phyloP scores from a whole-genome alignment of 2,329 filamentous ascomycete species.

The Neonectria magnoliae region DNA sequence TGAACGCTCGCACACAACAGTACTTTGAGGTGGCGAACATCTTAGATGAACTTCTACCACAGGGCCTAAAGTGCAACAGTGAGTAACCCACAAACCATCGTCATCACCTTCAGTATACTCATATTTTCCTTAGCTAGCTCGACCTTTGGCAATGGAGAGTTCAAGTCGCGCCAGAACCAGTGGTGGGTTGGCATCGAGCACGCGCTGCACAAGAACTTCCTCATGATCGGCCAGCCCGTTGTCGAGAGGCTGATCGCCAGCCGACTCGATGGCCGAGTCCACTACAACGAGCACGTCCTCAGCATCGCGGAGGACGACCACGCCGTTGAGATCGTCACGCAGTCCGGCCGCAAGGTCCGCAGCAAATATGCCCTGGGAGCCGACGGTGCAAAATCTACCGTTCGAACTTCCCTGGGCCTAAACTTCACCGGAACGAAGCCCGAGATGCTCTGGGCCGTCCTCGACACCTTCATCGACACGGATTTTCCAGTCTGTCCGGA shows the following conservation, averaged over 20 bases:
- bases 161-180: conserved; percentile 57
- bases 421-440: conserved; percentile 58
- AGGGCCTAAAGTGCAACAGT: conserved; percentile 62
- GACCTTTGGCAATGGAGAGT: conserved; percentile 57
- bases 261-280: conserved; percentile 46
- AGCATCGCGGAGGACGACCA: conserved; percentile 67
- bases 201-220: conserved; percentile 57
- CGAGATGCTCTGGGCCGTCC: conserved; percentile 60
- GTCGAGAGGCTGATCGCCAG: conserved; percentile 53
- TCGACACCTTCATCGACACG: conserved; percentile 60
- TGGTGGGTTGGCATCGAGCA: conserved; percentile 60
- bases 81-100: conserved; percentile 27
- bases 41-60: conserved; percentile 52
- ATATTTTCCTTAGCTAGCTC: conserved; percentile 52
- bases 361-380: conserved; percentile 60
- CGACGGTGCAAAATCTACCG: conserved; percentile 61
- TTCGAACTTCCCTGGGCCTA: conserved; percentile 54
- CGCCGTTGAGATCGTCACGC: conserved; percentile 51
- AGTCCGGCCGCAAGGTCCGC: conserved; percentile 45
- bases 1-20: conserved; percentile 61
- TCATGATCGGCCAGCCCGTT: conserved; percentile 61
- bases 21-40: conserved; percentile 57
- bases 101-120: not conserved
- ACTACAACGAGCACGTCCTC: conserved; percentile 51
- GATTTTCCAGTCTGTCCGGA: conserved; percentile 58